A percentile compares a stretch with the other conserved stretches of the same genome.
Evolutionary conservation across 2,329 filamentous ascomycete genomes (phyloP).

Genomic region (Penicillium sp.): DNA sequence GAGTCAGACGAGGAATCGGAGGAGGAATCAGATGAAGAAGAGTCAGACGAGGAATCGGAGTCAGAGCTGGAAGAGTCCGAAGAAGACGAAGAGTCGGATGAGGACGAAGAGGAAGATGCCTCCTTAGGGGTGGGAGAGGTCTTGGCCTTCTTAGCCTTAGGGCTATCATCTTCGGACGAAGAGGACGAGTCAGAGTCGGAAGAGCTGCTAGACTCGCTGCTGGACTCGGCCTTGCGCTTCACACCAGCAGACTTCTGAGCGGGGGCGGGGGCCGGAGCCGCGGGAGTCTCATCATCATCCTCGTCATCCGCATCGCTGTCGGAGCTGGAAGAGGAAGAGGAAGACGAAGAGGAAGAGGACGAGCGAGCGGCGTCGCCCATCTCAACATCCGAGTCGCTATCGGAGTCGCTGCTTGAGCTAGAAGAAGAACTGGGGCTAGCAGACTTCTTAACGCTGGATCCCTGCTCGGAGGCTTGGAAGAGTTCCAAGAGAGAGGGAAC

Average conservation of each 20-base stretch:
- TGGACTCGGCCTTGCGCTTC: slow-evolving; percentile 60
- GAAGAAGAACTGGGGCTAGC: slow-evolving; percentile 21
- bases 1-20: slow-evolving; percentile 31
- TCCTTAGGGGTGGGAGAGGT: slow-evolving; percentile 32
- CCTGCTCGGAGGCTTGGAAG: slow-evolving; percentile 21
- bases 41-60: slow-evolving; percentile 24
- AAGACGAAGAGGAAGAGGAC: slow-evolving; percentile 35
- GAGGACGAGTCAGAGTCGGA: slow-evolving; percentile 43
- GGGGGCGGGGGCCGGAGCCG: slow-evolving; percentile 35
- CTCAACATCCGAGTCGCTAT: slow-evolving; percentile 44
- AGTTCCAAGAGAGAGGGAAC: slow-evolving; percentile 40
- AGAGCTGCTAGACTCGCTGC: slow-evolving; percentile 44
- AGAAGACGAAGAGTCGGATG: slow-evolving; percentile 34
- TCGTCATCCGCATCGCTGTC: slow-evolving; percentile 56
- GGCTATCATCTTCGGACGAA: slow-evolving; percentile 50
- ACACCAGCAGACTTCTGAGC: slow-evolving; percentile 43
- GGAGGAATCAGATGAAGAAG: slow-evolving; percentile 27
- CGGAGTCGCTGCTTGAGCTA: slow-evolving; percentile 22
- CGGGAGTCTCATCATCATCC: slow-evolving; percentile 52
- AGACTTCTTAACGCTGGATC: slow-evolving; percentile 20
- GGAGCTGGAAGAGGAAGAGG: slow-evolving; percentile 38
- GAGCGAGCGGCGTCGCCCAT: slow-evolving; percentile 42
- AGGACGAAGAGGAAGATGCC: slow-evolving; percentile 36
- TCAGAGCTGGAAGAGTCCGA: slow-evolving; percentile 6
- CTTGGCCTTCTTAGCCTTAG: slow-evolving; percentile 56